Conservation (phyloP, 768 basidiomycete genomes). For the Austroboletus festivus region DNA sequence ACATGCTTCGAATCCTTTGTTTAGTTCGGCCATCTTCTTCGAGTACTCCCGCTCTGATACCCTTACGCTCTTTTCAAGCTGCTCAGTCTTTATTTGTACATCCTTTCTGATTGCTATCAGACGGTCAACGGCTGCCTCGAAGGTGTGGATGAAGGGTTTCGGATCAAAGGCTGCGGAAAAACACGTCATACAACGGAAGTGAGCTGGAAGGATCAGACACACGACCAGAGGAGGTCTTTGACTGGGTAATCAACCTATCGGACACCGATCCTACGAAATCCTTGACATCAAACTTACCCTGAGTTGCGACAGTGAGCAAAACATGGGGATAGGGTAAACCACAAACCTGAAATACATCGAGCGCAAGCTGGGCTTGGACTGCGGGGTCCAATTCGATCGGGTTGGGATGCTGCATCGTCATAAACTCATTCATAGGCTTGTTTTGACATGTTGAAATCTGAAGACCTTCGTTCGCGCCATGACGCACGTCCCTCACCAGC, state of each 20-base stretch:
- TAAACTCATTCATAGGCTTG: conserved; percentile 7
- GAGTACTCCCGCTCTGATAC: conserved; percentile 91
- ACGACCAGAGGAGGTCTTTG: conserved; percentile 82
- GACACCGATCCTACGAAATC: conserved; percentile 84
- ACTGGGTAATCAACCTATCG: conserved; percentile 84
- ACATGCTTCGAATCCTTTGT: conserved; percentile 88
- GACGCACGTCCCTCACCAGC: conserved; percentile 47
- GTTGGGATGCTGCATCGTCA: conserved; percentile 26
- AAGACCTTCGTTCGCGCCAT: conserved; percentile 28
- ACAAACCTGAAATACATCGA: conserved; percentile 54
- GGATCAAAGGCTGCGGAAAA: conserved; percentile 78
- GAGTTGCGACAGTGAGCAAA: conserved; percentile 10
- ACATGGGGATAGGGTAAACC: conserved; percentile 30
- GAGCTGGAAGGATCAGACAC: conserved; percentile 34
- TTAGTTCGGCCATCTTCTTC: conserved; percentile 89
- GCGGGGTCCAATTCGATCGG: conserved; percentile 45
- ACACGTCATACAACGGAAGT: conserved; percentile 5
- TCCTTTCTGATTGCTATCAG: conserved; percentile 85
- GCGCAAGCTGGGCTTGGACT: conserved; percentile 50
- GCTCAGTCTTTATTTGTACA: conserved; percentile 85
- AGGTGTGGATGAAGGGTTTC: conserved; percentile 87
- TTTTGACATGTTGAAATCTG: conserved; percentile 33
- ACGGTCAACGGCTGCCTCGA: conserved; percentile 87
- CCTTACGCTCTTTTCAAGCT: conserved; percentile 88
- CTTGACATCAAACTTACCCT: conserved; percentile 91